Evolutionary conservation across 306 rosid genomes (phyloP).

Genomic region (Psophocarpus tetragonolobus): DNA sequence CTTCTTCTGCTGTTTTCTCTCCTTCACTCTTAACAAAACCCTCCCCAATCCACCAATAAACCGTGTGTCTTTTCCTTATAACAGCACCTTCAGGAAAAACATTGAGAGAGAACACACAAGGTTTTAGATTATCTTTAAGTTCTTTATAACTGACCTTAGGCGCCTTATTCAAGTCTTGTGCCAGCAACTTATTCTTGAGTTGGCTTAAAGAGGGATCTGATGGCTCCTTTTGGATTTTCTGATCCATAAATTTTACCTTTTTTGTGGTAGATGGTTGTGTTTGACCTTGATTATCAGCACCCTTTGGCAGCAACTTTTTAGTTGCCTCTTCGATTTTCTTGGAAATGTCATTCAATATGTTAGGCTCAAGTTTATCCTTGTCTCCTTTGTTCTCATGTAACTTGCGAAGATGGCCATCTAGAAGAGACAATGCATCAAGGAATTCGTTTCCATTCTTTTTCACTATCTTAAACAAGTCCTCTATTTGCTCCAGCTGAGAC

Average conservation of each 20-base stretch:
- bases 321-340: neutral
- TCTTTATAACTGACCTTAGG: neutral
- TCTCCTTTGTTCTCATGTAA: neutral
- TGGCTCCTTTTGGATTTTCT: neutral
- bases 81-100: conserved; percentile 45
- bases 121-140: neutral
- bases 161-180: neutral
- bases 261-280: neutral
- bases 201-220: conserved; percentile 16
- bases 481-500: neutral
- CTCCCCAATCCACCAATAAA: conserved; percentile 62
- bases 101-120: conserved; percentile 43
- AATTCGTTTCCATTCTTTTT: neutral
- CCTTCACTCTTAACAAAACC: neutral
- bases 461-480: neutral
- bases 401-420: neutral
- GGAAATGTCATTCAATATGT: neutral
- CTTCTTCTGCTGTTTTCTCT: conserved; percentile 8
- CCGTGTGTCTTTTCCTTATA: conserved; percentile 40
- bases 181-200: neutral
- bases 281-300: neutral
- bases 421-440: neutral
- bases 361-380: neutral
- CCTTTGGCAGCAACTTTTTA: neutral
- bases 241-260: neutral